Base-by-base conservation (phyloP, 2,329 filamentous ascomycete genomes). In the Colletotrichum falcatum region DNA sequence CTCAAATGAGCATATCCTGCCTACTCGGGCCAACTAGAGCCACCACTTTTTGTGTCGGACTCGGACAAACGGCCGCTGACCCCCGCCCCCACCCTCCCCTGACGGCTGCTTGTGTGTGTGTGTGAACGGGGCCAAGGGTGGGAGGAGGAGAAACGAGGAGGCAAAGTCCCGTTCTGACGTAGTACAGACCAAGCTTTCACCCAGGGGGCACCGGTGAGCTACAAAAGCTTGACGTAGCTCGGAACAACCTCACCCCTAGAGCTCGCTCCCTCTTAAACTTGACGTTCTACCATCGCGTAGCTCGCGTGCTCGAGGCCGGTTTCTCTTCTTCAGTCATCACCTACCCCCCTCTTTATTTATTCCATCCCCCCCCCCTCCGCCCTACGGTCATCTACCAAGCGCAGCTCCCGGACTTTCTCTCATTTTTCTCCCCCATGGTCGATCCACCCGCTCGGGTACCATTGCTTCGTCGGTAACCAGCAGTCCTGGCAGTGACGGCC, bases 161-260 rank as follows among this genome's bases (percentile, higher is more conserved):
- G 6, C n/a, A 11, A 20, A 37, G 44, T 30, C n/a, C 55, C 42
- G 30, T 61, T 46, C 66, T 70, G 66, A 66, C 66, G 66, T 70
- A 70, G 62, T 55, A 39, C 54, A 48, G 55, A 33, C 23, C 54
- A 70, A 66, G 55, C 62, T 69, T 26, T 23, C 14, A 39, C 33
- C 30, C 9, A 9, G 44, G 20, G 39, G 18, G 39, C 9, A 39
- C 2, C 28, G 9, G 49, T 20, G 23, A 55, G 48, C 39, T 42
- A 23, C 23, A 28, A 26, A 16, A 11, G 14, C 42, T 64, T 61
- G 58, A 64, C 20, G 33, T 53, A 53, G 44, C n/a, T 30, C 26
- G 51, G 65, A 54, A 33, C 28, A 20, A n/a, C 46, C 35, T 35
- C 48, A 26, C 53, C 53, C 20, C 53, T n/a, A 6, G 33, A 14